phyloP scores from a whole-genome alignment of 805 yeast species.

The Myxozyma geophila region DNA sequence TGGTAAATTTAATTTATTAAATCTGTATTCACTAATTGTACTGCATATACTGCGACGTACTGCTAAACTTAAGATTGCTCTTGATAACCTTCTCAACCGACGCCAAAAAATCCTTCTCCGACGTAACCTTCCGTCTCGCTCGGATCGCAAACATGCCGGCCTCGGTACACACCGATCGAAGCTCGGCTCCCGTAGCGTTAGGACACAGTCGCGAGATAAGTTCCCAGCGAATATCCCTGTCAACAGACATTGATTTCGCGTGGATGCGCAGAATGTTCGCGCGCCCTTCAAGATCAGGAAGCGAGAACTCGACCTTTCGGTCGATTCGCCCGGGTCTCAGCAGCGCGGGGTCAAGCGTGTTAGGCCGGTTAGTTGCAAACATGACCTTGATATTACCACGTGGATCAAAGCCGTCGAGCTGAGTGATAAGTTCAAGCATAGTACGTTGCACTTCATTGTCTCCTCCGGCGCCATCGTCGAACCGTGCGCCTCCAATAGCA shows the following conservation, averaged over 20 bases:
- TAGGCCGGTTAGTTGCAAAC: constrained; percentile 99
- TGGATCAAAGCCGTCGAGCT: constrained; percentile 97
- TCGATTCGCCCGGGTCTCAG: constrained; percentile 99
- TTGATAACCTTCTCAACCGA: constrained; percentile 98
- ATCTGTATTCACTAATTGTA: constrained; percentile 26
- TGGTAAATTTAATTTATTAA: too few species aligned
- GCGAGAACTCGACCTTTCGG: constrained; percentile 94
- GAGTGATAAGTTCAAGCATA: constrained; percentile 97
- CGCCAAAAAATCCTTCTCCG: constrained; percentile 95
- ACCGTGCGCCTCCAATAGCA: constrained; percentile 99
- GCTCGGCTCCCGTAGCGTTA: constrained; percentile 97
- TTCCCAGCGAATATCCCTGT: constrained; percentile 98
- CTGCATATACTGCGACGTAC: constrained; percentile 98
- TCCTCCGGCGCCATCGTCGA: constrained; percentile 98
- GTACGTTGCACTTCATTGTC: constrained; percentile 99
- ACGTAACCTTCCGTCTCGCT: constrained; percentile 96
- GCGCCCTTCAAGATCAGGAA: constrained; percentile 97
- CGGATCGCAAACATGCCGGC: constrained; percentile 99
- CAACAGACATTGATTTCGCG: constrained; percentile 96
- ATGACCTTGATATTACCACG: constrained; percentile 98
- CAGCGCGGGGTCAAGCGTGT: constrained; percentile 96
- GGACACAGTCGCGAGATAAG: constrained; percentile 96
- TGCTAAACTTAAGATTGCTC: constrained; percentile 96
- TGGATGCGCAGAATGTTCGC: constrained; percentile 97
- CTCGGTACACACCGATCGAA: constrained; percentile 97